phyloP scores from a whole-genome alignment of 768 basidiomycete species.

The Lactarius evosmus region DNA sequence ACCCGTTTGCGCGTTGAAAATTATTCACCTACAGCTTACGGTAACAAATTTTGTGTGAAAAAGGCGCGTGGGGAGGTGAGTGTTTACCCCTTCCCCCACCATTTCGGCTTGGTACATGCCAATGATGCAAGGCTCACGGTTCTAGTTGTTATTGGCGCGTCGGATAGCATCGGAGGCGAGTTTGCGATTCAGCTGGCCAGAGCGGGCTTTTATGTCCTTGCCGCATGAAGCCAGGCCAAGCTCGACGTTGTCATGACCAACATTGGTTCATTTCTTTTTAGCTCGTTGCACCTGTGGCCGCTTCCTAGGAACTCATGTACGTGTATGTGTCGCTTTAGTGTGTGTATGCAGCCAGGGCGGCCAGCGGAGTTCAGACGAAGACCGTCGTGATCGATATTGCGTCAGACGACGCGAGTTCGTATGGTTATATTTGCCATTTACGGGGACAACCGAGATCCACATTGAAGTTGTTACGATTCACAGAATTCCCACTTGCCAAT shows the following conservation, averaged over 20 bases:
- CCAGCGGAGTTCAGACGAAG: constrained; percentile 50
- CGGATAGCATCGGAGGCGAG: constrained; percentile 94
- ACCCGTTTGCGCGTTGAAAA: neutral
- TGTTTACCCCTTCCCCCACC: neutral
- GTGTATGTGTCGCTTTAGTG: neutral
- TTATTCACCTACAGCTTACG: constrained; percentile 52
- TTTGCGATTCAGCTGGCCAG: constrained; percentile 86
- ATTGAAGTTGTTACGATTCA: no score
- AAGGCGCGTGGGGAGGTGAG: constrained; percentile 84
- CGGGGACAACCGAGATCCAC: no score
- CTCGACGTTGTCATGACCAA: constrained; percentile 66
- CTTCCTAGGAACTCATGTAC: neutral
- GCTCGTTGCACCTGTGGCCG: neutral
- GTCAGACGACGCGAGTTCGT: constrained; percentile 47
- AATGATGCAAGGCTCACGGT: constrained; percentile 12
- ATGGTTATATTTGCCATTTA: no score
- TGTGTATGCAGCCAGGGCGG: constrained; percentile 26
- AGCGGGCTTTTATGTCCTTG: constrained; percentile 85
- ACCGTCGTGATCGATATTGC: constrained; percentile 76
- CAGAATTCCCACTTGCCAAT: no score
- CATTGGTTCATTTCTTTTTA: constrained; percentile 71
- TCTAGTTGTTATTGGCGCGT: constrained; percentile 86
- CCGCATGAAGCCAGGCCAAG: constrained; percentile 67
- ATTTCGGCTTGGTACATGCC: neutral
- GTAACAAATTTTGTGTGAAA: constrained; percentile 75